phyloP scores from a whole-genome alignment of 2,329 filamentous ascomycete species.

The Trematosphaeria pertusa region DNA sequence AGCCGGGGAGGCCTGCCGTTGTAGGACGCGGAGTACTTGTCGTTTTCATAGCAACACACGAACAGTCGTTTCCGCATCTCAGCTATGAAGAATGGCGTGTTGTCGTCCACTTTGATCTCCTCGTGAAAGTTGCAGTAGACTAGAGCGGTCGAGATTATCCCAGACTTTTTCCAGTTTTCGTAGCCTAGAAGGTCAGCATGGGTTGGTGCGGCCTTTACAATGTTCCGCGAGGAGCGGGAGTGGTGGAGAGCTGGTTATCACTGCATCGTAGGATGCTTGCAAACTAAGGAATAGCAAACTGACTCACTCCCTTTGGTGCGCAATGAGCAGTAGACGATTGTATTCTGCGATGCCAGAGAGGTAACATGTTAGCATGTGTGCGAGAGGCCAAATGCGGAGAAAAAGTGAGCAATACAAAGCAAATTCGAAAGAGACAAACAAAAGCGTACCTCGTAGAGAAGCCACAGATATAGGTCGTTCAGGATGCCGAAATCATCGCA shows the following conservation, averaged over 20 bases:
- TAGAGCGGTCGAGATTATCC: conserved; percentile 36
- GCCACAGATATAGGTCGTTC: conserved; percentile 45
- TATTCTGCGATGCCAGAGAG: too few species aligned
- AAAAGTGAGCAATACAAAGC: conserved; percentile 29
- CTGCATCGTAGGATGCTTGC: not conserved
- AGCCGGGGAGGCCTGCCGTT: conserved; percentile 63
- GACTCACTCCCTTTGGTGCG: conserved; percentile 40
- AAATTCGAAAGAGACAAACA: too few species aligned
- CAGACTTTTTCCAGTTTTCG: conserved; percentile 41
- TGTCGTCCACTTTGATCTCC: conserved; percentile 39
- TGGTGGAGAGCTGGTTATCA: not conserved
- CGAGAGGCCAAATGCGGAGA: too few species aligned
- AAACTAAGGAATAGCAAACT: too few species aligned
- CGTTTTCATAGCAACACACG: conserved; percentile 44
- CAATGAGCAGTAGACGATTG: conserved; percentile 25
- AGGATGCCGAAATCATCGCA: conserved; percentile 40
- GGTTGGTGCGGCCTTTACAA: too few species aligned
- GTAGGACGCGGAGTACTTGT: conserved; percentile 61
- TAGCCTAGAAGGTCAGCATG: too few species aligned
- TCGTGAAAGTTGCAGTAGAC: conserved; percentile 48
- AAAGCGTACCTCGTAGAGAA: conserved; percentile 44
- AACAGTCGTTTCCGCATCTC: conserved; percentile 46
- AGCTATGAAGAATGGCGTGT: conserved; percentile 44
- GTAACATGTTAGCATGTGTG: too few species aligned
- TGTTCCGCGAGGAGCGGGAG: too few species aligned